Base-by-base conservation (phyloP, 306 rosid genomes). In the Hippophae tibetana region DNA sequence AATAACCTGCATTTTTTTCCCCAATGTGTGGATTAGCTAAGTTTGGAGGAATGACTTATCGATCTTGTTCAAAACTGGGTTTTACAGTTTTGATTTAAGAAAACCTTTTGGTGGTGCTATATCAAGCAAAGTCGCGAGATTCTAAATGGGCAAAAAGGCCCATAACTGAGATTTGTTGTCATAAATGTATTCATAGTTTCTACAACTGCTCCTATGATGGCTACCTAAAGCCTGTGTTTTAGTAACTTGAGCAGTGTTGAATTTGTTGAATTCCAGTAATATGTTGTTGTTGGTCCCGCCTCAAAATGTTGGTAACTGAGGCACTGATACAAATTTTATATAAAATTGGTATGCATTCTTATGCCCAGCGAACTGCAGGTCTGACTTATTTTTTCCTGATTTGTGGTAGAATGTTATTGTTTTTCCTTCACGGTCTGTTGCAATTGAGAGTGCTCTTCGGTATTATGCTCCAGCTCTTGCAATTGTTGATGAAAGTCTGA, bases 401-500 rank as follows among this genome's bases (percentile, higher is more conserved):
- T 77, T 76, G 56, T 73, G 66, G 63, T 80, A 89, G 99, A 92
- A 92, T 74, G 74, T 92, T 72, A 93, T 85, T 65, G 80, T 92
- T 65, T 88, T 92, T 84, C 96, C 99, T 71, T 87, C 99, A 56
- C 88, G 99, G 74, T 71, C 82, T 46, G 87, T 82, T 51, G 96
- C 95, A 23, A 92, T 92, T 69, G 99, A 92, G 94, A 83, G 86
- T 71, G 88, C 86, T 66, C 93, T 92, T 73, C 89, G 84, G 54
- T 72, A 87, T 83, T 92, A 85, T 78, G 83, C 95, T 9, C 99
- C 99, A 55, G 84, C 72, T 31, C 96, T 92, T 64, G 99, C 93
- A 68, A 65, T 92, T 78, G 99, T 92, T 61, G 99, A 92, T 68
- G 96, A 92, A 81, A 85, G 85, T 82, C 83, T 92, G 60, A 88